Conservation (phyloP, 2,329 filamentous ascomycete genomes). For the Fusarium sp. region DNA sequence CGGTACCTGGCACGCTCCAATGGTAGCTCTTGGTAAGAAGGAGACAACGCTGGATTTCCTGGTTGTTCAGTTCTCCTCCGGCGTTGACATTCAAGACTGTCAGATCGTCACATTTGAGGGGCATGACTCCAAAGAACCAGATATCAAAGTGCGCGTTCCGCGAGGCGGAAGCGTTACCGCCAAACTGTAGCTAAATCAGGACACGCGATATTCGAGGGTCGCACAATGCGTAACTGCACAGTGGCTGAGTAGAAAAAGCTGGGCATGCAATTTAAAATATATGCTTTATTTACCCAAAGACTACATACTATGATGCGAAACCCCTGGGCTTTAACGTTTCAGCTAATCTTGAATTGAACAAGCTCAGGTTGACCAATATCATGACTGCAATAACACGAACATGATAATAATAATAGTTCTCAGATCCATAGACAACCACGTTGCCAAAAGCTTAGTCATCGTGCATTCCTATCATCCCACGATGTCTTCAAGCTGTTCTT, state of each 20-base stretch:
- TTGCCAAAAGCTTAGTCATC: constrained; percentile 28
- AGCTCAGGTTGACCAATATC: constrained; percentile 2
- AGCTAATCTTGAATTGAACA: constrained; percentile 8
- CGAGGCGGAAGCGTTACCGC: constrained; percentile 13
- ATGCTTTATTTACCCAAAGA: background rate
- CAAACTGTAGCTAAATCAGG: constrained; percentile 18
- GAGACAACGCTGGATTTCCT: constrained; percentile 79
- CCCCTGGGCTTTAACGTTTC: constrained; percentile 4
- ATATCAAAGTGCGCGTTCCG: constrained; percentile 47
- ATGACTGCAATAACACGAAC: background rate
- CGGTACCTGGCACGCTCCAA: constrained; percentile 95
- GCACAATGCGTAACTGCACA: constrained; percentile 13
- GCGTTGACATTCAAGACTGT: constrained; percentile 83
- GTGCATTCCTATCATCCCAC: constrained; percentile 8
- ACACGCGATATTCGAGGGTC: constrained; percentile 22
- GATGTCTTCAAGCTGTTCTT: background rate
- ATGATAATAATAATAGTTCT: constrained; percentile 11
- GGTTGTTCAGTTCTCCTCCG: constrained; percentile 89
- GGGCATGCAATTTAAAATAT: constrained; percentile 12
- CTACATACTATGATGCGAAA: background rate
- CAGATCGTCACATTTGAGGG: constrained; percentile 72
- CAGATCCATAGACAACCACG: background rate
- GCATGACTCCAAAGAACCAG: constrained; percentile 51
- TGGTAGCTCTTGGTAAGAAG: constrained; percentile 79
- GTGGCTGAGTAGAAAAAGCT: constrained; percentile 25